phyloP scores from a whole-genome alignment of 805 yeast genomes.

The Sugiyamaella americana region DNA sequence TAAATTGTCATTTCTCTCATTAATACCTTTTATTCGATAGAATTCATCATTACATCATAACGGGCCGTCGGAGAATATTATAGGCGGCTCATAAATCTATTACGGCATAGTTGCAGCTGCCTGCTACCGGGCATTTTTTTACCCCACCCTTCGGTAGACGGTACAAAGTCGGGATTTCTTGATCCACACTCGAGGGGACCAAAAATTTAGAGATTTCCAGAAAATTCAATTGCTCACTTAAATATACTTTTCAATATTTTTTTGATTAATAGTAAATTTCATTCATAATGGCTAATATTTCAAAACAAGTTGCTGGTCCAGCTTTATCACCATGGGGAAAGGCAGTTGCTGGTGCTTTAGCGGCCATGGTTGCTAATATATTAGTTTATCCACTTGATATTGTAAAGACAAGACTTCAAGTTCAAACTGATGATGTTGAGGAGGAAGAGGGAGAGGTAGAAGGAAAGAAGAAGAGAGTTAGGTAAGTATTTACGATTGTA shows the following conservation, averaged over 20 bases:
- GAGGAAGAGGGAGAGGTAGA: neutral
- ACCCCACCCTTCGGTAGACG: too few relatives aligned
- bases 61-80: too few relatives aligned
- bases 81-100: too few relatives aligned
- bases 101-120: too few relatives aligned
- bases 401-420: constrained; percentile 69
- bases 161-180: neutral
- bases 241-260: neutral
- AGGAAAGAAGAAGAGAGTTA: constrained; percentile 1
- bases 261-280: neutral
- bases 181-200: neutral
- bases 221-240: too few relatives aligned
- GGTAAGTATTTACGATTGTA: neutral
- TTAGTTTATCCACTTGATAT: constrained; percentile 77
- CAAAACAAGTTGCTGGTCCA: constrained; percentile 9
- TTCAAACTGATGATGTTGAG: constrained; percentile 40
- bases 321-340: constrained; percentile 56
- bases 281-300: constrained; percentile 8
- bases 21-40: neutral
- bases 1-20: neutral
- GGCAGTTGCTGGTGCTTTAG: constrained; percentile 77
- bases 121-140: too few relatives aligned
- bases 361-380: constrained; percentile 73
- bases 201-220: neutral
- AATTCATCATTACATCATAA: too few relatives aligned